Evolutionary conservation across 2,329 filamentous ascomycete genomes (phyloP).

Genomic region (Botryosphaeria dothidea): DNA sequence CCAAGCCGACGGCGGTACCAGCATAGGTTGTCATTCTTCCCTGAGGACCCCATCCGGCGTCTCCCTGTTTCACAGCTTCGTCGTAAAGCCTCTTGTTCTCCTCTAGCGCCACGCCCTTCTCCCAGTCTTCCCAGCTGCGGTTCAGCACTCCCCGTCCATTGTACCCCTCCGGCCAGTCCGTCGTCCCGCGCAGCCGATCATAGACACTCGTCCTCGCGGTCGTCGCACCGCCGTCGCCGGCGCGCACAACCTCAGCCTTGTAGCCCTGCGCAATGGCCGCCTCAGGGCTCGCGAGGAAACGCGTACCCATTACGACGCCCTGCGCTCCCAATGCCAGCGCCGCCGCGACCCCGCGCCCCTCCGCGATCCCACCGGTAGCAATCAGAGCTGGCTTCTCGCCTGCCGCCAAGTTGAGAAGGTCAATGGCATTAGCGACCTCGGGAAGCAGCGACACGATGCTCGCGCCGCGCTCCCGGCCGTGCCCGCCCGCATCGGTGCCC

Average conservation of each 20-base stretch:
- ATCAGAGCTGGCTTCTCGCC: slow-evolving; percentile 43
- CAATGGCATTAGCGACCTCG: slow-evolving; percentile 55
- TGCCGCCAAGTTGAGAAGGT: slow-evolving; percentile 23
- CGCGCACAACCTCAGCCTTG: slow-evolving; percentile 46
- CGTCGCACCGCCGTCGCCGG: slow-evolving; percentile 52
- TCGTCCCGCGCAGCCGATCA: slow-evolving; percentile 53
- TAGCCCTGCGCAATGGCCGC: slow-evolving; percentile 51
- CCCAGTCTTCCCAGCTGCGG: slow-evolving; percentile 48
- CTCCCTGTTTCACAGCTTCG: slow-evolving; percentile 52
- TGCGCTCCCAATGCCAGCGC: slow-evolving; percentile 54
- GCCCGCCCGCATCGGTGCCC: slow-evolving; percentile 65
- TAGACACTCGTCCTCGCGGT: slow-evolving; percentile 55
- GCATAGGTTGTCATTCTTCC: slow-evolving; percentile 62
- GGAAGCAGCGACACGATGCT: slow-evolving; percentile 60
- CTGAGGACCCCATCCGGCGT: slow-evolving; percentile 54
- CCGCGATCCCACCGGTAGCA: slow-evolving; percentile 62
- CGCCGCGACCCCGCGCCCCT: slow-evolving; percentile 58
- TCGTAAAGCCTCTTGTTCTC: slow-evolving; percentile 49
- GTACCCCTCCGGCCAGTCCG: slow-evolving; percentile 59
- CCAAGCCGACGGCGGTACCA: slow-evolving; percentile 61
- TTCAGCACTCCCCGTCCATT: slow-evolving; percentile 62
- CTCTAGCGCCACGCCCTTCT: slow-evolving; percentile 41
- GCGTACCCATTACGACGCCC: slow-evolving; percentile 63
- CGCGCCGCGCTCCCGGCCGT: slow-evolving; percentile 58
- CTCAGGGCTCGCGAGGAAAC: slow-evolving; percentile 59